A percentile compares a stretch with the other conserved stretches of the same genome.
Conservation (phyloP, 192 early-diverging fungal species). For the Gryganskiella cystojenkinii region DNA sequence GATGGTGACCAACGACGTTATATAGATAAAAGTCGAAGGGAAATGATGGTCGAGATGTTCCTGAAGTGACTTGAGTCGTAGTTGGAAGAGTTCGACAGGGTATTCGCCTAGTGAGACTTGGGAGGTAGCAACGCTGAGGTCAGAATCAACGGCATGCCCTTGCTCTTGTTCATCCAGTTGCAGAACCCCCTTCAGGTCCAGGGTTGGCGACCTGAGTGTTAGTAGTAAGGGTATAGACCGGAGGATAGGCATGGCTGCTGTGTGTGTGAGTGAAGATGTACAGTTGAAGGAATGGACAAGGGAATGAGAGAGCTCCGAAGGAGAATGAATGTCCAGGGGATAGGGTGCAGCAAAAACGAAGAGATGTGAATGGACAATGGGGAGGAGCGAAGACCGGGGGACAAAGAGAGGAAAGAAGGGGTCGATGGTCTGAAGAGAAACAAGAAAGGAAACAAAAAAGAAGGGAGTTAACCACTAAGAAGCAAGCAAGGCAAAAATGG, state of each 20-base stretch:
- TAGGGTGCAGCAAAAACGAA: background rate
- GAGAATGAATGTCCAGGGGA: background rate
- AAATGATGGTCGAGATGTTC: slow-evolving; percentile 12
- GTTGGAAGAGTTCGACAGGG: slow-evolving; percentile 27
- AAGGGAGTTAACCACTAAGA: no score
- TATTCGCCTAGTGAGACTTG: slow-evolving; percentile 26
- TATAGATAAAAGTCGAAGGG: slow-evolving; percentile 27
- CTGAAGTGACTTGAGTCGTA: slow-evolving; percentile 20
- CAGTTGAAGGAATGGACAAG: background rate
- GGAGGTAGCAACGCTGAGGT: background rate
- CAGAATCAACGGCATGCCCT: slow-evolving; percentile 19
- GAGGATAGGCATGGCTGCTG: slow-evolving; percentile 24
- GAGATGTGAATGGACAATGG: background rate
- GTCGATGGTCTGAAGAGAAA: background rate
- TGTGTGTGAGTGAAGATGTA: background rate
- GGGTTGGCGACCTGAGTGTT: slow-evolving; percentile 19
- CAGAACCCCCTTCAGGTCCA: slow-evolving; percentile 7
- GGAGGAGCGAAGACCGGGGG: background rate
- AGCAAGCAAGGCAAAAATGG: background rate
- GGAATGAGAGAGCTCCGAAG: background rate
- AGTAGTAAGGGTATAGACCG: slow-evolving; percentile 19
- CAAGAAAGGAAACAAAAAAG: background rate
- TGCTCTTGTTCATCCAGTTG: slow-evolving; percentile 5
- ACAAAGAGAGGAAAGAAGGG: background rate
- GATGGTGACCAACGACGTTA: slow-evolving; percentile 17